Conservation (phyloP, 192 early-diverging fungal species). For the Umbelopsis vinacea region DNA sequence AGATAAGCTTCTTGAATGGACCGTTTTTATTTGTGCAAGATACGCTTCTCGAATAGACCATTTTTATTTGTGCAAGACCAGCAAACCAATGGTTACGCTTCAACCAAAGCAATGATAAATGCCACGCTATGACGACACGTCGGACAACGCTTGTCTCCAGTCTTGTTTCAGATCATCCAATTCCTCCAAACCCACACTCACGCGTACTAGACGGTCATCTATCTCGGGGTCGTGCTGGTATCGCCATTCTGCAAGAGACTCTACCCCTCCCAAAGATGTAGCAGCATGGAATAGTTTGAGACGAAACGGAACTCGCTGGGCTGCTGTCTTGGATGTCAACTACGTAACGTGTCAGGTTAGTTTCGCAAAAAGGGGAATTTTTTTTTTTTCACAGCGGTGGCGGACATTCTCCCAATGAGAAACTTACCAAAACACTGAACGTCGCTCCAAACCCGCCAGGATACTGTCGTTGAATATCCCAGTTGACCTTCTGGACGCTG, state of each 20-base stretch:
- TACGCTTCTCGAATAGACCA: too few species aligned
- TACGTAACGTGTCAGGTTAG: background rate
- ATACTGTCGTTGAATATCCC: conserved; percentile 43
- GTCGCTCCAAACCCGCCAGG: conserved; percentile 47
- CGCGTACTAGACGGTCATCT: conserved; percentile 54
- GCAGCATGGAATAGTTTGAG: conserved; percentile 57
- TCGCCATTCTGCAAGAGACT: conserved; percentile 75
- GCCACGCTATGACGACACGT: background rate
- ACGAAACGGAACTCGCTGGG: conserved; percentile 47
- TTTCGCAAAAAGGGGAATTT: background rate
- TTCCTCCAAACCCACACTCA: conserved; percentile 72
- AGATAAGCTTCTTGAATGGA: too few species aligned
- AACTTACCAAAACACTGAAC: conserved; percentile 39
- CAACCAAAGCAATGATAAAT: too few species aligned
- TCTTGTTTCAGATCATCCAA: conserved; percentile 68
- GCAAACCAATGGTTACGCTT: too few species aligned
- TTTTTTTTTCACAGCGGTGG: too few species aligned
- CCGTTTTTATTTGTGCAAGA: too few species aligned
- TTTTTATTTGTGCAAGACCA: too few species aligned
- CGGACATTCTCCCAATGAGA: too few species aligned
- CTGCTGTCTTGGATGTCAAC: conserved; percentile 28
- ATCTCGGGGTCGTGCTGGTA: conserved; percentile 45
- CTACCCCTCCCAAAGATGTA: conserved; percentile 69
- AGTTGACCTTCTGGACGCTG: conserved; percentile 20
- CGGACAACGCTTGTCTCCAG: conserved; percentile 52